phyloP scores from a whole-genome alignment of 345 rosid species.

The Schrenkiella parvula region DNA sequence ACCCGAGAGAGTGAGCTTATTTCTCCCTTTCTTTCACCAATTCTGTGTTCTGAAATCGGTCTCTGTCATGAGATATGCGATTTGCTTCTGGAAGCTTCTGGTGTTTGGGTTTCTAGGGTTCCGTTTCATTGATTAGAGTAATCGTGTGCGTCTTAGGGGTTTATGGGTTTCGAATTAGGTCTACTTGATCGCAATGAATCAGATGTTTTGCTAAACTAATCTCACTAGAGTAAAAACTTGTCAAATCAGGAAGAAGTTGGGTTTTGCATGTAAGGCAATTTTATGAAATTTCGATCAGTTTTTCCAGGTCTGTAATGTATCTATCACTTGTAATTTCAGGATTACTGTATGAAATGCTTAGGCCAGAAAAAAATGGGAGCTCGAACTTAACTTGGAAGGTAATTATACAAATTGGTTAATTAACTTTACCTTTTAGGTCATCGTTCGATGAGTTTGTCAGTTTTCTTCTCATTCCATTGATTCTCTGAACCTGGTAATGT shows the following conservation, averaged over 20 bases:
- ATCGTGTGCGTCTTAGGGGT: background rate
- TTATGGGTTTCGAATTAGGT: slow-evolving; percentile 14
- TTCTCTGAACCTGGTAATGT: slow-evolving; percentile 2
- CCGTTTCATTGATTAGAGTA: background rate
- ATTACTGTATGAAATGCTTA: slow-evolving; percentile 80
- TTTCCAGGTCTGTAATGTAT: background rate
- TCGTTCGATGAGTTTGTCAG: background rate
- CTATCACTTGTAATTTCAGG: slow-evolving; percentile 44
- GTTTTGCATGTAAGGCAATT: background rate
- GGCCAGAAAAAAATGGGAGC: slow-evolving; percentile 66
- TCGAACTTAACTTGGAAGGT: slow-evolving; percentile 93
- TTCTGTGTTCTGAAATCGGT: background rate
- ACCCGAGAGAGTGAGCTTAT: slow-evolving; percentile 69
- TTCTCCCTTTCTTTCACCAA: background rate
- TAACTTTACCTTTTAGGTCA: background rate
- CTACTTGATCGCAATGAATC: background rate
- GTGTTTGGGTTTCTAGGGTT: slow-evolving; percentile 2
- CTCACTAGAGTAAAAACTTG: too few species aligned
- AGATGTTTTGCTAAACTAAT: too few species aligned
- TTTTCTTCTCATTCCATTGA: background rate
- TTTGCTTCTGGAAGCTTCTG: slow-evolving; percentile 1
- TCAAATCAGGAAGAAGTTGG: background rate
- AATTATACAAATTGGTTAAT: background rate
- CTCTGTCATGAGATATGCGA: background rate
- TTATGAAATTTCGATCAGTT: background rate